Conservation (phyloP, 805 yeast species). For the Wickerhamiella slavikovae region DNA sequence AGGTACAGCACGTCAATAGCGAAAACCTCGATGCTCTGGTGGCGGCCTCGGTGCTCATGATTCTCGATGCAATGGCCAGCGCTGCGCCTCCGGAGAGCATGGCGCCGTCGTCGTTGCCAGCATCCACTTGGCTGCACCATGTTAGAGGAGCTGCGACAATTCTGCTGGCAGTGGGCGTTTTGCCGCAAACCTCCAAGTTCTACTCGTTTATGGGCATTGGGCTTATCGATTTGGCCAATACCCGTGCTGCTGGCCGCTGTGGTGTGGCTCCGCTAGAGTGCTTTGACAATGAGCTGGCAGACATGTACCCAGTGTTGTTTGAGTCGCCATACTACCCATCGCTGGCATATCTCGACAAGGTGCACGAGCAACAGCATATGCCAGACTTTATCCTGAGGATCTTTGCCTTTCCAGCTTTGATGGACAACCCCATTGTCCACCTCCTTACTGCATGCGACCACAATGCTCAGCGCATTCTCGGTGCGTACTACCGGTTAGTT, state of each 20-base stretch:
- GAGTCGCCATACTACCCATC: constrained; percentile 78
- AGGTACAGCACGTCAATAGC: constrained; percentile 62
- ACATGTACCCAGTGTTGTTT: constrained; percentile 66
- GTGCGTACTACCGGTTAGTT: constrained; percentile 65
- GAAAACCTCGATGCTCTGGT: constrained; percentile 76
- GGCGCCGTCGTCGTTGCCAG: constrained; percentile 46
- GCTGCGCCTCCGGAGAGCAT: constrained; percentile 38
- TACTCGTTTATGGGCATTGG: constrained; percentile 65
- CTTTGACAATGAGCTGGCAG: constrained; percentile 69
- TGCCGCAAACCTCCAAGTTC: constrained; percentile 46
- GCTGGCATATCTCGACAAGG: constrained; percentile 63
- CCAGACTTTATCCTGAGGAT: constrained; percentile 72
- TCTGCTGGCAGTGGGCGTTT: constrained; percentile 88
- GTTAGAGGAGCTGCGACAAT: constrained; percentile 95
- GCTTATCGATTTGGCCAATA: constrained; percentile 71
- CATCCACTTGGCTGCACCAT: constrained; percentile 93
- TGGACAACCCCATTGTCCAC: constrained; percentile 62
- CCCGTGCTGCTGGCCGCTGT: constrained; percentile 9
- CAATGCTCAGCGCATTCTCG: constrained; percentile 77
- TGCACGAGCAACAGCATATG: constrained; percentile 56
- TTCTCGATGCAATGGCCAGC: constrained; percentile 86
- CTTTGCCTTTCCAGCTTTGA: constrained; percentile 80
- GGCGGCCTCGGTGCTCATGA: constrained; percentile 72
- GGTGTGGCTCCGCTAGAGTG: constrained; percentile 25
- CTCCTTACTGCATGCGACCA: constrained; percentile 67